A percentile compares a stretch with the other conserved stretches of the same genome.
Conservation (phyloP, 2,329 filamentous ascomycete genomes). For the Xylaria multiplex region DNA sequence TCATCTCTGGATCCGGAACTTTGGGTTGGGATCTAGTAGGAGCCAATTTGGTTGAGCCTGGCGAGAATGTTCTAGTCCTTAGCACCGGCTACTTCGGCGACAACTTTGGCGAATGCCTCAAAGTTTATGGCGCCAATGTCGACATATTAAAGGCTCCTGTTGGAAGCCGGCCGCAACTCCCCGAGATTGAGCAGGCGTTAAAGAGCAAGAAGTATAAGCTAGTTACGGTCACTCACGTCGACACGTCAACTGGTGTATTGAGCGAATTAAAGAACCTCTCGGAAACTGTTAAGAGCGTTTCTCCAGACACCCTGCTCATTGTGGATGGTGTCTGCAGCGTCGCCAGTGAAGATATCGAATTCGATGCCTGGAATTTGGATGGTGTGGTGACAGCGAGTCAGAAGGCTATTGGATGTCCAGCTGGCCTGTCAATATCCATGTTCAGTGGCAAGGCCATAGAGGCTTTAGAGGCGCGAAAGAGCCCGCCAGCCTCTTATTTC, state of each 20-base stretch:
- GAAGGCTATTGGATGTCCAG: slow-evolving; percentile 96
- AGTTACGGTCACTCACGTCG: slow-evolving; percentile 94
- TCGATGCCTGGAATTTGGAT: slow-evolving; percentile 94
- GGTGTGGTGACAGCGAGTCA: slow-evolving; percentile 93
- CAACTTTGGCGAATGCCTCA: slow-evolving; percentile 90
- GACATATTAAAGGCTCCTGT: slow-evolving; percentile 91
- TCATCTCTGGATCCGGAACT: slow-evolving; percentile 93
- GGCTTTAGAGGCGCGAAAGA: slow-evolving; percentile 80
- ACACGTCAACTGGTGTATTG: slow-evolving; percentile 95
- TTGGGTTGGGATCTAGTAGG: slow-evolving; percentile 96
- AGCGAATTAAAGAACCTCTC: slow-evolving; percentile 88
- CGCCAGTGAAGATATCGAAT: slow-evolving; percentile 93
- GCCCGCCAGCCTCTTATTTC: slow-evolving; percentile 88
- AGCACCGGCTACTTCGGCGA: slow-evolving; percentile 98
- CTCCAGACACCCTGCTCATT: slow-evolving; percentile 88
- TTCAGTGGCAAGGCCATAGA: slow-evolving; percentile 89
- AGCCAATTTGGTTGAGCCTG: slow-evolving; percentile 89
- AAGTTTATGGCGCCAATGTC: slow-evolving; percentile 88
- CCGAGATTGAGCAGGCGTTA: slow-evolving; percentile 88
- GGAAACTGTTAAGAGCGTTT: slow-evolving; percentile 84
- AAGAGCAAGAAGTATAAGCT: slow-evolving; percentile 93
- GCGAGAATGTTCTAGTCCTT: slow-evolving; percentile 90
- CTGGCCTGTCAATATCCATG: slow-evolving; percentile 93
- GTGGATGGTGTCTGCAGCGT: slow-evolving; percentile 98
- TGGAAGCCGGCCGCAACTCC: slow-evolving; percentile 84